Conservation (phyloP, 75 land plant genomes). For the Sequoia sempervirens region DNA sequence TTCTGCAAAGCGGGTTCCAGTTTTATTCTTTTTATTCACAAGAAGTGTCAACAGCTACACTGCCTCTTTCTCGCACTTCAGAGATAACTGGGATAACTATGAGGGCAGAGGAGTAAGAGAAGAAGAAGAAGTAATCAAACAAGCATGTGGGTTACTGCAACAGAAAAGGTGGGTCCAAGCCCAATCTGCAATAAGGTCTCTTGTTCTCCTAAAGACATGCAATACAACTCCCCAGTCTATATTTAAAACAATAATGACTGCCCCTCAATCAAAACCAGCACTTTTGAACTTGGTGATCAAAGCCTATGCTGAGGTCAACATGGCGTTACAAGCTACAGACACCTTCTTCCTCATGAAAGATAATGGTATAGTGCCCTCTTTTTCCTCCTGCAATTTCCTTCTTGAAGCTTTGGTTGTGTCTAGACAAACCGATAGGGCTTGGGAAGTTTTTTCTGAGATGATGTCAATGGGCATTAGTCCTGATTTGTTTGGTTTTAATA, state of each 20-base stretch:
- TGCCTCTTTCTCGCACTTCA: neutral
- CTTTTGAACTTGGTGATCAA: conserved; percentile 1
- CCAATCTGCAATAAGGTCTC: conserved; percentile 6
- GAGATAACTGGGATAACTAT: neutral
- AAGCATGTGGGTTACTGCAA: neutral
- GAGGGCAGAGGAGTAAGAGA: neutral
- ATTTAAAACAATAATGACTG: neutral
- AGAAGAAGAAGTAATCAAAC: neutral
- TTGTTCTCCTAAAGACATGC: neutral
- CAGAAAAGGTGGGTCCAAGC: conserved; percentile 4
- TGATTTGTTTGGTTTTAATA: conserved; percentile 50
- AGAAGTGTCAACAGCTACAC: neutral
- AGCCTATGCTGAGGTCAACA: conserved; percentile 6
- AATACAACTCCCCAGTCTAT: neutral
- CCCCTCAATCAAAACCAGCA: neutral
- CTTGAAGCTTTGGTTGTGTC: conserved; percentile 10
- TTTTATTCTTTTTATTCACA: neutral
- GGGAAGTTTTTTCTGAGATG: conserved; percentile 7
- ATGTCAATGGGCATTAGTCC: neutral
- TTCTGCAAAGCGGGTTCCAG: neutral
- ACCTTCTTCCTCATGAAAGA: conserved; percentile 6
- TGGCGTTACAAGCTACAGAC: neutral
- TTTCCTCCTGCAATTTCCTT: conserved; percentile 1
- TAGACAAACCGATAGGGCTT: neutral
- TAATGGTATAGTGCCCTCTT: neutral